Evolutionary conservation across 306 rosid species (phyloP), one percentile per base, ranked within the genome.

Genomic region (Pterocarpus macrocarpus): DNA sequence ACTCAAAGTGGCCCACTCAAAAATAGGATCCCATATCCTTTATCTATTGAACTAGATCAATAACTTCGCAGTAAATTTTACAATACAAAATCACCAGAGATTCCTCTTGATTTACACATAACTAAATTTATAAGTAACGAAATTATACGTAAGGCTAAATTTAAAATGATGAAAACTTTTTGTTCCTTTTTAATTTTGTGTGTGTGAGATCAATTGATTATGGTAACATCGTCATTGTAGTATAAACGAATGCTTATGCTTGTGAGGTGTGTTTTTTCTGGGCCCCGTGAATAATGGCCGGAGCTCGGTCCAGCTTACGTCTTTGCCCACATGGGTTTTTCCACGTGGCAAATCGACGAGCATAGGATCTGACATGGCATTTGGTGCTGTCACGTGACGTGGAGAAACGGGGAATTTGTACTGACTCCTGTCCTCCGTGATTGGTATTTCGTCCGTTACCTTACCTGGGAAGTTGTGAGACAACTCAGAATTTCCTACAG

Each of bases 281-380:
- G 73, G 61, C 66, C 82, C 76, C 74, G 38, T 71, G 67, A 82
- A 72, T 55, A 52, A 38, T 50, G 84, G 83, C 73, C 61, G 63
- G 80, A 81, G 36, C 58, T 73, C 36, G 85, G 91, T 77, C 86
- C 63, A 35, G 69, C 61, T 50, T 84, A 81, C 83, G 85, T 58
- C 38, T 16, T 5, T 11, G 30, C 78, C 83, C 91, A 84, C 86
- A 57, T 87, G 83, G 76, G 44, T 5, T 5, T 2, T 3, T 38
- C 66, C 85, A 82, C 84, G 87, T 80, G 90, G 78, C 75, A 66
- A 0, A 0, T 2, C 3, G 4, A 4, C 11, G 10, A 38, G 61
- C 79, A 8, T 36, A 9, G 4, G 9, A 13, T 35, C 64, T 67
- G 87, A 84, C 89, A 82, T 81, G 82, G 61, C 83, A 67, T 61